Conservation (phyloP, 257 asterid species). For the Solanum paucissectum region DNA sequence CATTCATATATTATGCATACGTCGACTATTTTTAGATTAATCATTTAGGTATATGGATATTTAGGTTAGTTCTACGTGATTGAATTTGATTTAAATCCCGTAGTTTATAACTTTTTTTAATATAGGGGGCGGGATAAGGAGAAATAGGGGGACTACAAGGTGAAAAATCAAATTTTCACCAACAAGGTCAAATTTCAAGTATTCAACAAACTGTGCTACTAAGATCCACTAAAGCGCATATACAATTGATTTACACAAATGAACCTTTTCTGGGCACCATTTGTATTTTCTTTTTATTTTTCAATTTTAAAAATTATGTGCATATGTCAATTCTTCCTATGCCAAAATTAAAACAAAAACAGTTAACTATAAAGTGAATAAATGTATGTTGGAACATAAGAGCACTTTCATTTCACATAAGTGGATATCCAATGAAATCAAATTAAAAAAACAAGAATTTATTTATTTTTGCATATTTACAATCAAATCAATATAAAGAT, state of each 20-base stretch:
- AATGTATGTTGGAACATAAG: not conserved
- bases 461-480: not conserved
- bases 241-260: too few relatives aligned
- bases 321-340: not conserved
- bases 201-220: too few relatives aligned
- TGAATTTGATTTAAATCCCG: rapidly evolving
- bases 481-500: not conserved
- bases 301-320: not conserved
- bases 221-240: not conserved
- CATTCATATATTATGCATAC: too few relatives aligned
- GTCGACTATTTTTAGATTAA: too few relatives aligned
- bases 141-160: too few relatives aligned
- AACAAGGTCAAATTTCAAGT: too few relatives aligned
- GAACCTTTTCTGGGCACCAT: not conserved
- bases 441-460: not conserved
- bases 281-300: not conserved
- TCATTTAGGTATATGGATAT: not conserved
- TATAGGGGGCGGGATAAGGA: too few relatives aligned
- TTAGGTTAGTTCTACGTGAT: rapidly evolving
- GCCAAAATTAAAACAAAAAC: not conserved
- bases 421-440: not conserved
- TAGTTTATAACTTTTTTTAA: too few relatives aligned
- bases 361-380: not conserved
- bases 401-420: not conserved
- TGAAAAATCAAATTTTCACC: not conserved